phyloP scores from a whole-genome alignment of 192 early-diverging fungal species.

The Spizellomyces punctatus region DNA sequence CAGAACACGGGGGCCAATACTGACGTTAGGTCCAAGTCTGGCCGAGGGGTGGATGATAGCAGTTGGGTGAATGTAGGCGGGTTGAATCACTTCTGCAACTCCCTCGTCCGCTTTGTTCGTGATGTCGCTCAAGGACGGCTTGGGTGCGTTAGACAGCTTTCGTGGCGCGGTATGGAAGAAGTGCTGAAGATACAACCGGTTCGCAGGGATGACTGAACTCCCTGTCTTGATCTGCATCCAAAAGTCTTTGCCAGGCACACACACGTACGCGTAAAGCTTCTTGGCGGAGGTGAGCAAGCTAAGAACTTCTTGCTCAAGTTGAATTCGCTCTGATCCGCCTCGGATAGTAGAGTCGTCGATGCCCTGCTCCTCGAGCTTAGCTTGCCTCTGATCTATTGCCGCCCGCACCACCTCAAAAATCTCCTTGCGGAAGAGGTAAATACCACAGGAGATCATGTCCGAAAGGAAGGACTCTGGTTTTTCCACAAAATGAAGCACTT shows the following conservation, averaged over 20 bases:
- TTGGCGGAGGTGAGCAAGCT: conserved; percentile 78
- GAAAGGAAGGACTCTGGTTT: conserved; percentile 97
- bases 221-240: conserved; percentile 98
- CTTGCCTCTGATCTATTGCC: conserved; percentile 73
- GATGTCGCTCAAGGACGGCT: background rate
- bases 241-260: conserved; percentile 67
- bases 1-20: conserved; percentile 85
- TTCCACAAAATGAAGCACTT: conserved; percentile 97
- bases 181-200: conserved; percentile 90
- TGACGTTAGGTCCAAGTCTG: conserved; percentile 95
- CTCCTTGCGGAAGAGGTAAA: conserved; percentile 89
- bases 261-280: conserved; percentile 84
- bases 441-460: conserved; percentile 92
- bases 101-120: background rate
- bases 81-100: conserved; percentile 72
- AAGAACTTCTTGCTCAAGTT: conserved; percentile 93
- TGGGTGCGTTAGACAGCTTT: conserved; percentile 60
- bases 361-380: conserved; percentile 57
- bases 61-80: conserved; percentile 94
- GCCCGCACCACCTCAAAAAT: conserved; percentile 85
- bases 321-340: conserved; percentile 56
- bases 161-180: conserved; percentile 63
- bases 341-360: conserved; percentile 26
- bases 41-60: conserved; percentile 92
- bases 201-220: conserved; percentile 91